Evolutionary conservation across 495 filamentous ascomycete genomes (phyloP).

Genomic region (Aspergillus bertholletiae): DNA sequence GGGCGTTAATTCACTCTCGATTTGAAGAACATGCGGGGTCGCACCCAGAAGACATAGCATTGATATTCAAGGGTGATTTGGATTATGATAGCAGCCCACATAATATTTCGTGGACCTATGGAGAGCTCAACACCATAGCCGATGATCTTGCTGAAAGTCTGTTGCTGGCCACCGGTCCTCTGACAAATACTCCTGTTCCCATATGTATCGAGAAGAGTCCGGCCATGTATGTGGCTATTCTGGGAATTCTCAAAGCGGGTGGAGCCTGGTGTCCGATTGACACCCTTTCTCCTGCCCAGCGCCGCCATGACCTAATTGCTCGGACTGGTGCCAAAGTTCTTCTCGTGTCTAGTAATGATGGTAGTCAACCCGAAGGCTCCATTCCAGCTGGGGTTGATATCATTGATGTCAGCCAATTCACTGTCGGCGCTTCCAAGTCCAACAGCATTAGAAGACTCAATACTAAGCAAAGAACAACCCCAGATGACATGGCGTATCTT

Average conservation of each 20-base stretch:
- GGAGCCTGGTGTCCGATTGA: constrained; percentile 40
- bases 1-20: constrained; percentile 18
- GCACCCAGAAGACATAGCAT: constrained; percentile 19
- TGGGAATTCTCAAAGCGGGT: constrained; percentile 71
- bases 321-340: constrained; percentile 23
- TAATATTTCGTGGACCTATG: constrained; percentile 28
- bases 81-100: constrained; percentile 11
- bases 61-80: constrained; percentile 26
- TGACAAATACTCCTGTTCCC: constrained; percentile 52
- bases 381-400: constrained; percentile 24
- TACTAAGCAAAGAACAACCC: constrained; percentile 10
- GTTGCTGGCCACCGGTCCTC: constrained; percentile 12
- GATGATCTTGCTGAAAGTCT: constrained; percentile 23
- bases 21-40: constrained; percentile 25
- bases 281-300: constrained; percentile 28
- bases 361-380: constrained; percentile 16
- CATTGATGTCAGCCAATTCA: constrained; percentile 21
- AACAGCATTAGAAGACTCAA: not conserved
- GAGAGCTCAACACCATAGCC: constrained; percentile 26
- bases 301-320: constrained; percentile 33
- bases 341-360: constrained; percentile 21
- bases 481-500: constrained; percentile 56
- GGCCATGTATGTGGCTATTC: constrained; percentile 71
- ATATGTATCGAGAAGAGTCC: constrained; percentile 81
- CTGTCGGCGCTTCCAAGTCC: not conserved